These are phyloP conservation scores for Cyclospora cayetanensis DNA, from an alignment of 169 alveolate species.

Conservation along the genomic window DNA sequence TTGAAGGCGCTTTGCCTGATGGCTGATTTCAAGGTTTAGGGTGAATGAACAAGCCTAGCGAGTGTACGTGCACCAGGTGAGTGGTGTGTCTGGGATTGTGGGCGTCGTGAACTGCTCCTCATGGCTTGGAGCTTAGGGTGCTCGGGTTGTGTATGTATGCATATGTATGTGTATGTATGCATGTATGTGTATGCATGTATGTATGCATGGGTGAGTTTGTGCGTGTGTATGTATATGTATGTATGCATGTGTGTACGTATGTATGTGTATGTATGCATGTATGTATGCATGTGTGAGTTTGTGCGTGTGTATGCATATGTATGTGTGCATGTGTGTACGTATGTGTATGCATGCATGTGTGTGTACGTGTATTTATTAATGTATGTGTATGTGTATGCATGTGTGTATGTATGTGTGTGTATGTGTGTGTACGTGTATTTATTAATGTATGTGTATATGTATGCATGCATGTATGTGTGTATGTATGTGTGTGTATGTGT, in stretches of 20 bases:
- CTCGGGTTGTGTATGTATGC: background rate
- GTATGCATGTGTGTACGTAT: background rate
- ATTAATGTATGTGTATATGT: too few species aligned
- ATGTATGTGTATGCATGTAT: background rate
- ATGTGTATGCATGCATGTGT: background rate
- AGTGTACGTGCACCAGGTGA: too few species aligned
- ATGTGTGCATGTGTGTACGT: background rate
- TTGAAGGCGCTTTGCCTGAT: too few species aligned
- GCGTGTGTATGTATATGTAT: background rate
- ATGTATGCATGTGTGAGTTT: background rate
- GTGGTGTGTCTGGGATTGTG: too few species aligned
- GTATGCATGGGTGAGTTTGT: background rate
- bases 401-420: background rate
- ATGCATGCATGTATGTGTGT: background rate
- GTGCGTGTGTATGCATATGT: background rate
- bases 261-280: background rate
- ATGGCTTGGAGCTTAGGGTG: too few species aligned
- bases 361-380: background rate
- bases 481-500: background rate
- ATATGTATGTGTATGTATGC: background rate
- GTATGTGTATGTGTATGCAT: background rate
- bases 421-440: background rate
- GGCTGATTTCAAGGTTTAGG: conserved; percentile 38
- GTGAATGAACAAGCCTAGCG: background rate
- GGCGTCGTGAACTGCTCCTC: too few species aligned